A percentile compares a stretch with the other conserved stretches of the same genome.
Evolutionary conservation across 202 grass and related monocot species (phyloP).

Genomic region (Cymbopogon flexuosus): DNA sequence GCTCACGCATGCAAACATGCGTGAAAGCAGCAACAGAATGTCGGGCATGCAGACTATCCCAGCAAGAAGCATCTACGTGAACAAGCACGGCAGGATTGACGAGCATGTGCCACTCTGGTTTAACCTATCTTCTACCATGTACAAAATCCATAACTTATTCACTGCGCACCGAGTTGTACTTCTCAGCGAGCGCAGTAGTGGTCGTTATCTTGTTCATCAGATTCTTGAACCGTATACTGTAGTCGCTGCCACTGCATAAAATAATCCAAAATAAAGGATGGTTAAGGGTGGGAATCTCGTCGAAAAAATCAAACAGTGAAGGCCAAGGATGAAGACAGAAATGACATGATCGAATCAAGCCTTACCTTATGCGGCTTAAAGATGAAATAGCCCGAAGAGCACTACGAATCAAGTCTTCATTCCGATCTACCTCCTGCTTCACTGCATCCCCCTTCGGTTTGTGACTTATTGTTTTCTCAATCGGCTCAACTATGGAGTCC

Average conservation of each 20-base stretch:
- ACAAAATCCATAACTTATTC: constrained; percentile 49
- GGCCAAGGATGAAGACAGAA: neutral
- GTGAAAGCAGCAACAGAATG: neutral
- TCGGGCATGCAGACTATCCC: neutral
- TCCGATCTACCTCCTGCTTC: constrained; percentile 94
- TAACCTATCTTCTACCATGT: constrained; percentile 42
- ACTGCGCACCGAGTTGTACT: constrained; percentile 84
- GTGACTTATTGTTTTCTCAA: constrained; percentile 85
- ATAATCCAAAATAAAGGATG: neutral
- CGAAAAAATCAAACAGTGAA: neutral
- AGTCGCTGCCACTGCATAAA: constrained; percentile 61
- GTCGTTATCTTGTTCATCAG: constrained; percentile 73
- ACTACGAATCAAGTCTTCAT: constrained; percentile 98
- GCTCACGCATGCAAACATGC: neutral
- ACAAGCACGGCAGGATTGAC: neutral
- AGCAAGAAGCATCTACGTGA: neutral
- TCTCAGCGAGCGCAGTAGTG: constrained; percentile 57
- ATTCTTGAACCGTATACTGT: constrained; percentile 69
- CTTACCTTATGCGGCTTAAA: constrained; percentile 71
- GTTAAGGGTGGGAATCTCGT: neutral
- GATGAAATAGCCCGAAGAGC: constrained; percentile 84
- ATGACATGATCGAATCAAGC: neutral
- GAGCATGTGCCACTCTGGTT: constrained; percentile 3
- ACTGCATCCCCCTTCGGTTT: constrained; percentile 92
- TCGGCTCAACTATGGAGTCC: constrained; percentile 88